Conservation (phyloP, 2,329 filamentous ascomycete species). For the Lecanicillium sp. region DNA sequence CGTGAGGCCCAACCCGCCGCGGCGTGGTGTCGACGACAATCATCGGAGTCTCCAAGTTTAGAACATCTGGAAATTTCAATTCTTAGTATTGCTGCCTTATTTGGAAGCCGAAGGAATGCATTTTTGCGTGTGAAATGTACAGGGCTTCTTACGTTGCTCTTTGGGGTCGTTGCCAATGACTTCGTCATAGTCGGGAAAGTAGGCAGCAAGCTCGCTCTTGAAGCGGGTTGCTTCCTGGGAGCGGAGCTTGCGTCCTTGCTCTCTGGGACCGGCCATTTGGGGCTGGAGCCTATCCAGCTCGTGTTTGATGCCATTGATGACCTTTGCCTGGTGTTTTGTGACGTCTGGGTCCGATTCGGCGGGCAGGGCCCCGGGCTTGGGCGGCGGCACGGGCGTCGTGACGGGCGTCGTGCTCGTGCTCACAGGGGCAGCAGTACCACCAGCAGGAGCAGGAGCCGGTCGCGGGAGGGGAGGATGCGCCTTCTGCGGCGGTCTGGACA, state of each 20-base stretch:
- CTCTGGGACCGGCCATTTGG: conserved; percentile 33
- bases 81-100: neutral
- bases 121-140: neutral
- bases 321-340: conserved; percentile 48
- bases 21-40: conserved; percentile 52
- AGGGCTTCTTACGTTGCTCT: conserved; percentile 57
- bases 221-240: conserved; percentile 78
- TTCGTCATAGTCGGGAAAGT: conserved; percentile 92
- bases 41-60: conserved; percentile 66
- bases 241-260: conserved; percentile 69
- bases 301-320: conserved; percentile 53
- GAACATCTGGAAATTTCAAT: conserved; percentile 47
- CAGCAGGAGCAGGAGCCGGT: conserved; percentile 7
- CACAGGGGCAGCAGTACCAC: neutral
- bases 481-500: conserved; percentile 22
- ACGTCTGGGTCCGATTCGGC: conserved; percentile 20
- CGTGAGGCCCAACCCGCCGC: conserved; percentile 21
- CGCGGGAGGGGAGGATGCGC: conserved; percentile 16
- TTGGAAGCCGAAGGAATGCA: too few species aligned
- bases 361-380: conserved; percentile 10
- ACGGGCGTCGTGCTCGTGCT: neutral
- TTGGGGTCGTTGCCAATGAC: conserved; percentile 79
- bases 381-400: conserved; percentile 13
- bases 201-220: conserved; percentile 85
- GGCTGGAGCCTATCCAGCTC: conserved; percentile 51